Evolutionary conservation across 164 flowering plant species (phyloP).

Genomic region (Pachysandra terminalis): DNA sequence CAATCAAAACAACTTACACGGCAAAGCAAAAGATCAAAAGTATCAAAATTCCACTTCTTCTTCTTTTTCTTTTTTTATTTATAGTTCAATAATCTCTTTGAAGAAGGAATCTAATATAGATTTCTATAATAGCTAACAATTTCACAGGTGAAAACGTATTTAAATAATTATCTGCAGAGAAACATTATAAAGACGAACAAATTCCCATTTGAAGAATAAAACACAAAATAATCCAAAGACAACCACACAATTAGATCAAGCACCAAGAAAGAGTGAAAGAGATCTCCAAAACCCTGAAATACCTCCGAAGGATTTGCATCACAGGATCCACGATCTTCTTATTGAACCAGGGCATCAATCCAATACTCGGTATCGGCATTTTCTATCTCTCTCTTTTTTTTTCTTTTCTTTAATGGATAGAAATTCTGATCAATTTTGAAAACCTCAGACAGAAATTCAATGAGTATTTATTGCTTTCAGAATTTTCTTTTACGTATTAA

Average conservation of each 20-base stretch:
- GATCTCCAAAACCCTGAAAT: background rate
- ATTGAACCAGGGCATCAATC: constrained; percentile 49
- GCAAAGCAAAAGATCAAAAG: background rate
- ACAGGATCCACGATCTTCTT: constrained; percentile 73
- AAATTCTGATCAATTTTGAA: no score
- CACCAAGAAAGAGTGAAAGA: background rate
- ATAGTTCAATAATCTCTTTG: no score
- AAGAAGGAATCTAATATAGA: no score
- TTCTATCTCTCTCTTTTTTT: no score
- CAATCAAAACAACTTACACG: background rate
- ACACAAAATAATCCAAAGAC: background rate
- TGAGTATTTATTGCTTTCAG: no score
- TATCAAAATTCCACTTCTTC: background rate
- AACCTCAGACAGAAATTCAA: no score
- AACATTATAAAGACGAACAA: background rate
- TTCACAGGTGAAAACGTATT: no score
- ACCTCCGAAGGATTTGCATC: constrained; percentile 69
- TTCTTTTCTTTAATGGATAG: background rate
- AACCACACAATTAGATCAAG: no score
- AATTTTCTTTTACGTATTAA: no score
- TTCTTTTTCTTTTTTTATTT: no score
- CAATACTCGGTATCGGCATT: constrained; percentile 21
- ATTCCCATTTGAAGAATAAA: no score
- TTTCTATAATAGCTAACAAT: no score
- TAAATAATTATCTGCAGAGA: background rate